Evolutionary conservation across 73 alveolate species (phyloP).

Genomic region (Loxodes magnus): DNA sequence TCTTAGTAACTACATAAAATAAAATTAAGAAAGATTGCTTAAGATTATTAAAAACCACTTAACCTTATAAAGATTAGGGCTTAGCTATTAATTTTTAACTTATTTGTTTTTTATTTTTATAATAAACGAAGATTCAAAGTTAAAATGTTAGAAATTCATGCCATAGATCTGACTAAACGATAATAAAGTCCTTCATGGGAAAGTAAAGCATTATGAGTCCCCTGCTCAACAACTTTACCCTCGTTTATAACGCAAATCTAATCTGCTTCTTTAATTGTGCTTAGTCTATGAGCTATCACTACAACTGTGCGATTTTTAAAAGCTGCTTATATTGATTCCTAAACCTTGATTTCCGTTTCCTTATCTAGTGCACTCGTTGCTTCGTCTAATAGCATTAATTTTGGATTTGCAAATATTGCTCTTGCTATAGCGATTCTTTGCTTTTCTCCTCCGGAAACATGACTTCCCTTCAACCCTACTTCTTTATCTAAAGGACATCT

Average conservation of each 20-base stretch:
- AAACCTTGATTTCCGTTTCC: constrained; percentile 33
- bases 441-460: constrained; percentile 57
- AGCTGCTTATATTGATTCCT: constrained; percentile 31
- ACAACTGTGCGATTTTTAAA: constrained; percentile 36
- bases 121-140: no score
- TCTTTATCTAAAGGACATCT: constrained; percentile 16
- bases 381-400: constrained; percentile 33
- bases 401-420: constrained; percentile 50
- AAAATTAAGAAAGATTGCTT: no score
- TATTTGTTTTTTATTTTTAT: no score
- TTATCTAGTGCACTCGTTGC: constrained; percentile 48
- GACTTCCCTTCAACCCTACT: constrained; percentile 47
- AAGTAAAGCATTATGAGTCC: constrained; percentile 36
- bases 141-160: no score
- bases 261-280: constrained; percentile 56
- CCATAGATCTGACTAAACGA: not conserved
- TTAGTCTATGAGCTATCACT: constrained; percentile 68
- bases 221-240: constrained; percentile 58
- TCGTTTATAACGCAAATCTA: constrained; percentile 44
- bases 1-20: no score
- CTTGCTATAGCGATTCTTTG: constrained; percentile 59
- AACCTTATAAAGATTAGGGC: no score
- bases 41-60: no score
- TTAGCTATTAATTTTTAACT: no score
- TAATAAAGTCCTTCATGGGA: not conserved